phyloP scores from a whole-genome alignment of 352 stramenopile genomes.

The Phytopythium delawarense region DNA sequence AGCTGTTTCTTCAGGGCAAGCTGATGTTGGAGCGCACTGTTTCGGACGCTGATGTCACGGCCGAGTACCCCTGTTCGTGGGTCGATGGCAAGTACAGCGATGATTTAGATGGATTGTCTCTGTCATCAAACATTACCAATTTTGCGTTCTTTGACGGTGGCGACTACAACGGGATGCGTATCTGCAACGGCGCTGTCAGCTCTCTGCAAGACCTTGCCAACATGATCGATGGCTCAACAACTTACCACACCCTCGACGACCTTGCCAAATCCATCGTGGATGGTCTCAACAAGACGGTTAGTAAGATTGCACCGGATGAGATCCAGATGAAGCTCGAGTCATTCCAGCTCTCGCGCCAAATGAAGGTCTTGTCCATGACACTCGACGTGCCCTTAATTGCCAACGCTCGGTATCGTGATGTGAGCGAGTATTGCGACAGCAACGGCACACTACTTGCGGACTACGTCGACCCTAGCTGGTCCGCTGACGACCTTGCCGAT shows the following conservation, averaged over 20 bases:
- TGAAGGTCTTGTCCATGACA: constrained; percentile 34
- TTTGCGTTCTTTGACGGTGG: constrained; percentile 16
- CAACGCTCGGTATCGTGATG: constrained; percentile 23
- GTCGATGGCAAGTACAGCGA: constrained; percentile 18
- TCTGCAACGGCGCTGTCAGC: constrained; percentile 27
- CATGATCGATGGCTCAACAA: constrained; percentile 16
- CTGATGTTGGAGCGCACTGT: constrained; percentile 31
- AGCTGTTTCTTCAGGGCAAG: constrained; percentile 40
- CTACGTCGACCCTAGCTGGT: background rate
- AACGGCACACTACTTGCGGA: constrained; percentile 10
- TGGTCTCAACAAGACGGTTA: constrained; percentile 23
- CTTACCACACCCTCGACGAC: constrained; percentile 15
- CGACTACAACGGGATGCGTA: constrained; percentile 17
- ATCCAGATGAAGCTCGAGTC: constrained; percentile 23
- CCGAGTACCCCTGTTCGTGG: constrained; percentile 25
- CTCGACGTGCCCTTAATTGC: constrained; percentile 26
- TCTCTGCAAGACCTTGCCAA: constrained; percentile 23
- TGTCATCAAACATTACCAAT: background rate
- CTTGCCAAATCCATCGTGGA: constrained; percentile 18
- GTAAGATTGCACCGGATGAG: constrained; percentile 16
- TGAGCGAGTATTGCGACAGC: constrained; percentile 17
- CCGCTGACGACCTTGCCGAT: background rate
- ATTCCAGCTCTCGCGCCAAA: constrained; percentile 25
- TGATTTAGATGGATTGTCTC: constrained; percentile 1
- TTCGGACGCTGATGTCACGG: constrained; percentile 27